Conservation (phyloP, 371 early-diverging fungal species). For the Rhizomucor miehei region DNA sequence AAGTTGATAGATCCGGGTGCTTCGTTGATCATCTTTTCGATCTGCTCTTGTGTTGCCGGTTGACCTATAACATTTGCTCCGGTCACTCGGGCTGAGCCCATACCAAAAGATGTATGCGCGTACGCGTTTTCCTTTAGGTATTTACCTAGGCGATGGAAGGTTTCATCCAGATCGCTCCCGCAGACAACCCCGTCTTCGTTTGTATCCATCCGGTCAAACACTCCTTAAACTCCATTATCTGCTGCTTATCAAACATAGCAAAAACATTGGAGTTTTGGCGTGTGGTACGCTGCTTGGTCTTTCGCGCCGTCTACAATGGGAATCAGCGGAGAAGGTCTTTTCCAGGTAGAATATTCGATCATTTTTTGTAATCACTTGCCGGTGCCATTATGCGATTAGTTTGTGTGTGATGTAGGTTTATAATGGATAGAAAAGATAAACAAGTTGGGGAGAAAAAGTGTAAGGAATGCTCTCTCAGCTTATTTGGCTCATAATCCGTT, state of each 20-base stretch:
- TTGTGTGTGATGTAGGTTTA: neutral
- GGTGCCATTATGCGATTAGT: neutral
- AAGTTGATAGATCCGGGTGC: conserved; percentile 88
- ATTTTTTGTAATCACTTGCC: neutral
- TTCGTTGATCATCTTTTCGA: conserved; percentile 90
- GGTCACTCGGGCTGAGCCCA: neutral
- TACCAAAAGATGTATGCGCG: neutral
- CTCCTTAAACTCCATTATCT: conserved; percentile 96
- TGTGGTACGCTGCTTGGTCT: conserved; percentile 84
- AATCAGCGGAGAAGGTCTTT: neutral
- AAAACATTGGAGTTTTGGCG: conserved; percentile 99
- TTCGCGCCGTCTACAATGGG: conserved; percentile 16
- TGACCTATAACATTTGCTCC: conserved; percentile 49
- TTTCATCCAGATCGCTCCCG: conserved; percentile 87
- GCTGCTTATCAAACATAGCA: conserved; percentile 96
- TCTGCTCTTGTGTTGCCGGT: conserved; percentile 78
- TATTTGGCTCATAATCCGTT: no score
- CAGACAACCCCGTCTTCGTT: conserved; percentile 86
- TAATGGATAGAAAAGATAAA: neutral
- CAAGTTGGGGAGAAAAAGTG: neutral
- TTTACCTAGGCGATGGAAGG: conserved; percentile 52
- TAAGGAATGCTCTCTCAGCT: no score
- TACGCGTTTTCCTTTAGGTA: neutral
- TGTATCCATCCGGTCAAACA: conserved; percentile 92
- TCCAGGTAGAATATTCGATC: neutral